phyloP scores from a whole-genome alignment of 257 asterid species.

The Jaltomata sinuosa region DNA sequence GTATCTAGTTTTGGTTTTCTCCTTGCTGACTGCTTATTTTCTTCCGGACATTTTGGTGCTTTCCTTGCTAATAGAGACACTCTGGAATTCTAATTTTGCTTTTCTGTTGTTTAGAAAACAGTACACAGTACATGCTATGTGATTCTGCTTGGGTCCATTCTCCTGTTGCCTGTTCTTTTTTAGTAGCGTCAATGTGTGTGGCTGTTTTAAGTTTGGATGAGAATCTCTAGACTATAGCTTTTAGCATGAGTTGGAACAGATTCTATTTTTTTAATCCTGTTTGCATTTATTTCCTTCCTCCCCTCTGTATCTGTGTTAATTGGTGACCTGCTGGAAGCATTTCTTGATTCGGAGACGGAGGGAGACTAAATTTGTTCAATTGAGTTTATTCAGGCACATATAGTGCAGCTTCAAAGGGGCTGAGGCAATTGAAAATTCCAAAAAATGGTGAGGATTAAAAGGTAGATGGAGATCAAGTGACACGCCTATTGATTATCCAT shows the following conservation, averaged over 20 bases:
- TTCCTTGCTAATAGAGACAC: too few relatives aligned
- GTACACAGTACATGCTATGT: neutral
- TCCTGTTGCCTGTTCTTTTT: neutral
- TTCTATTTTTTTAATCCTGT: neutral
- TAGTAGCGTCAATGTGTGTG: neutral
- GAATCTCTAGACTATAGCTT: neutral
- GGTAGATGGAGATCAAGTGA: neutral
- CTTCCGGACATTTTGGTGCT: too few relatives aligned
- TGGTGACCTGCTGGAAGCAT: neutral
- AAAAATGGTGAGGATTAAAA: too few relatives aligned
- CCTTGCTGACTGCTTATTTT: too few relatives aligned
- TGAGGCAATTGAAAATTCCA: neutral
- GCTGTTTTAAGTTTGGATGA: neutral
- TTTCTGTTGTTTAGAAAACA: neutral
- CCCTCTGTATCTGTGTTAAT: neutral
- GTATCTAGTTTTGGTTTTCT: too few relatives aligned
- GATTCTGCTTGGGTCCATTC: neutral
- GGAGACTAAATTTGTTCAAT: neutral
- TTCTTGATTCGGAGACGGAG: neutral
- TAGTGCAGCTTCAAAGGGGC: neutral
- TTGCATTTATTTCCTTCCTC: neutral
- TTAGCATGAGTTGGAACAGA: neutral
- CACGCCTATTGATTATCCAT: neutral
- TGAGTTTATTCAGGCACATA: neutral
- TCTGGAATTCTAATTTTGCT: too few relatives aligned